Percentiles rank a stretch among this genome's conserved stretches.
Conservation (phyloP, 1,139 yeast genomes). For the Geotrichum histeridarum region DNA sequence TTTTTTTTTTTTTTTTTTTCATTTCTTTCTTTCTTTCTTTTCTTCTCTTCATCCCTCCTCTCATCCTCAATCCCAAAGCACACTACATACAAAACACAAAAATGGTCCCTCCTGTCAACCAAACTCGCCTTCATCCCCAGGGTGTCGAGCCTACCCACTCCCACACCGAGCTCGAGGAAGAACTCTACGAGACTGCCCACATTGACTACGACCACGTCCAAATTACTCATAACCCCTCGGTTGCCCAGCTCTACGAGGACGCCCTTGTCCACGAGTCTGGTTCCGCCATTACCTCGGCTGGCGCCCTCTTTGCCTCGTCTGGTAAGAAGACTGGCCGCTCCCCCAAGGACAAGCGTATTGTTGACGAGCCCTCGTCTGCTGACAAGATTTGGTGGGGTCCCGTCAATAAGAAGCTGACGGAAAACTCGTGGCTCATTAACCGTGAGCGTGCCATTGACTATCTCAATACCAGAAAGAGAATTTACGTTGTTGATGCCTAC, state of each 20-base stretch:
- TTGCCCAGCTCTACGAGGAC: conserved; percentile 91
- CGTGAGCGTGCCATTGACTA: conserved; percentile 96
- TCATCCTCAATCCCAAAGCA: background rate
- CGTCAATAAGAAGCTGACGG: conserved; percentile 91
- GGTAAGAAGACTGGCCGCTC: conserved; percentile 98
- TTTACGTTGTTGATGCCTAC: conserved; percentile 91
- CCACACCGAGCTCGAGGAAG: conserved; percentile 41
- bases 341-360: conserved; percentile 97
- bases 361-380: conserved; percentile 81
- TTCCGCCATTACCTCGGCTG: conserved; percentile 87
- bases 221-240: conserved; percentile 83
- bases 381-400: conserved; percentile 99
- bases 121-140: conserved; percentile 41
- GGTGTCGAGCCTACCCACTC: conserved; percentile 40
- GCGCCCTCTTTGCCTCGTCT: conserved; percentile 93
- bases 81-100: conserved; percentile 4
- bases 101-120: conserved; percentile 40
- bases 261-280: conserved; percentile 80
- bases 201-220: conserved; percentile 41
- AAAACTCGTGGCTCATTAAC: conserved; percentile 91
- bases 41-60: background rate
- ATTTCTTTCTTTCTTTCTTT: background rate
- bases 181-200: conserved; percentile 40
- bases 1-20: too few relatives aligned
- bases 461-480: conserved; percentile 90